Conservation (phyloP, 2,329 filamentous ascomycete genomes). For the Geosmithia morbida region DNA sequence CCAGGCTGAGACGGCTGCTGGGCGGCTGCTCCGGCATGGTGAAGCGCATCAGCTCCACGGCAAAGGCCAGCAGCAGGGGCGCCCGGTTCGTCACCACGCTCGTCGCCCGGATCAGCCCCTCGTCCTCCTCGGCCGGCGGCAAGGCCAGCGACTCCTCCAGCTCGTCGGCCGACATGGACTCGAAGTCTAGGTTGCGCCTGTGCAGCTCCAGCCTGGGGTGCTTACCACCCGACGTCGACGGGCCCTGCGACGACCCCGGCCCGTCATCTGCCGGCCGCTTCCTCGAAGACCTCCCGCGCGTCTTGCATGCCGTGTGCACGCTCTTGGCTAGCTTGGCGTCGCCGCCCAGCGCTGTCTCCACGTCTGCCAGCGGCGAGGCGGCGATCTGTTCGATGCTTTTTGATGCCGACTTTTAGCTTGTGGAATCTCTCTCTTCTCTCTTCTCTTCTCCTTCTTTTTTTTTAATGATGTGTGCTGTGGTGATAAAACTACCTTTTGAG, state of each 20-base stretch:
- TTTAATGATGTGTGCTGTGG: slow-evolving; percentile 5
- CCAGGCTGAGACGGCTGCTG: slow-evolving; percentile 71
- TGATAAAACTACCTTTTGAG: slow-evolving; percentile 45
- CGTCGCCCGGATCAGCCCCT: slow-evolving; percentile 42
- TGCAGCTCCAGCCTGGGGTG: slow-evolving; percentile 16
- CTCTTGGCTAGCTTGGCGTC: slow-evolving; percentile 34
- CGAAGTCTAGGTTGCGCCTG: slow-evolving; percentile 20
- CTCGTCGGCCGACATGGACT: slow-evolving; percentile 34
- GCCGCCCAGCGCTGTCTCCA: slow-evolving; percentile 28
- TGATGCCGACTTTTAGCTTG: slow-evolving; percentile 9
- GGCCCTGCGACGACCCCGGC: neutral
- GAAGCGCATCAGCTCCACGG: slow-evolving; percentile 56
- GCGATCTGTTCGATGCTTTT: slow-evolving; percentile 36
- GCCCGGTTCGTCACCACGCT: slow-evolving; percentile 64
- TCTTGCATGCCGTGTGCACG: slow-evolving; percentile 39
- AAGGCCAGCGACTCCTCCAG: slow-evolving; percentile 49
- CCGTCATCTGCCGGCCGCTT: slow-evolving; percentile 14
- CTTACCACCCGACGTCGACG: slow-evolving; percentile 9
- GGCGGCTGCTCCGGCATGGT: slow-evolving; percentile 78
- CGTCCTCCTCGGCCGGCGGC: slow-evolving; percentile 37
- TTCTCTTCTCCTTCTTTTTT: too few species aligned
- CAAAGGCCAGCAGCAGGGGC: slow-evolving; percentile 69
- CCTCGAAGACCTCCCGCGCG: slow-evolving; percentile 23
- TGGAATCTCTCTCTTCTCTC: too few species aligned
- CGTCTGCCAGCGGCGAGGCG: slow-evolving; percentile 25